Base-by-base conservation (phyloP, 1,284 basidiomycete genomes). In the Puccinia sorghi region DNA sequence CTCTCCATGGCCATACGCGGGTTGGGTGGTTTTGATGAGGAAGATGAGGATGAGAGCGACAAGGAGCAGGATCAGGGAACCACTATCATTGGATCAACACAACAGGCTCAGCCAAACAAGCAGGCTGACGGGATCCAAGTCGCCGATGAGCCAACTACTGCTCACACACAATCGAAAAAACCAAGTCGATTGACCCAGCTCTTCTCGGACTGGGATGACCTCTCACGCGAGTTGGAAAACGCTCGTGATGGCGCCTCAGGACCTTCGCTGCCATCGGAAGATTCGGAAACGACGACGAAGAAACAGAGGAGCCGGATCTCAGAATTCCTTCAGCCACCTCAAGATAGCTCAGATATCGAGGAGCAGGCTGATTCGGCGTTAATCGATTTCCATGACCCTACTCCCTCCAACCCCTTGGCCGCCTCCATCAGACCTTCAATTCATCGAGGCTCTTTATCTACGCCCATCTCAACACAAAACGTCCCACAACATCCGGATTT, bases 1-100 rank as follows among this genome's bases (percentile, higher is more conserved):
- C 66, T 77, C 1, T 77, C 75, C 2, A 77, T 52, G 20, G 63
- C 56, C 57, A 59, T 69, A 39, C 50, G 37, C 7, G 72, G 61
- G 12, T 61, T 70, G 32, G 66, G 66, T 37, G 50, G 57, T n/a
- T 54, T 70, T 22, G 56, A 59, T 27, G 70, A 72, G n/a, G 75
- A 77, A 46, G 66, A 77, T n/a, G 75, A 77, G 39, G 39, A 37
- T 59, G 48, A 77, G 13, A 64, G 56, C 5, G 54, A 61, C 25
- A 22, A 77, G 20, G 32, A 20, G 17, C 17, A 67, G 11, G 27
- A 13, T 52, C 13, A 72, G 32, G 37, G 20, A 70, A 32, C 46
- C 56, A 11, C 25, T 1, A 8, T 15, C n/a, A 52, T 27, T 20
- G 8, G 15, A 20, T 25, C 37, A 27, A 25, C 56, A 5, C 6